phyloP scores from a whole-genome alignment of 805 yeast genomes.

The Metschnikowia cubensis region DNA sequence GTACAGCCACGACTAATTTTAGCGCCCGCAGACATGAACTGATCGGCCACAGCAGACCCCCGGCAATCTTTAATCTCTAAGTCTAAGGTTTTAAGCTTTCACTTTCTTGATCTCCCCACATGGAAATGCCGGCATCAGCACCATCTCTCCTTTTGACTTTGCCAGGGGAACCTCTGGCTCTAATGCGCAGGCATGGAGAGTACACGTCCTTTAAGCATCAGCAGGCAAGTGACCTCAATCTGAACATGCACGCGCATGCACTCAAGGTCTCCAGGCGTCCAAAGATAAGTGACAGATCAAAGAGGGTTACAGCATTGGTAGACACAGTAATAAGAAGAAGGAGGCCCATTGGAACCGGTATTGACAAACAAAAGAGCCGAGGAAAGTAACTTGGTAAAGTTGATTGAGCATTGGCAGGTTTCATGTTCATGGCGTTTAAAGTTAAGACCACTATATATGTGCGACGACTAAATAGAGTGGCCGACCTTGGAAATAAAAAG shows the following conservation, averaged over 20 bases:
- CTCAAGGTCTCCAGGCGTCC: not conserved
- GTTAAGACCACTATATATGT: not conserved
- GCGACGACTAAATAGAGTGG: not conserved
- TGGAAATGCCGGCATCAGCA: not conserved
- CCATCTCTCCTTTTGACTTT: not conserved
- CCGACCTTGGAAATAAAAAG: not conserved
- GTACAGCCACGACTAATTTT: not conserved
- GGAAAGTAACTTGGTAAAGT: not conserved
- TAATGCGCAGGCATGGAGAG: not conserved
- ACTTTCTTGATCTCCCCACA: not conserved
- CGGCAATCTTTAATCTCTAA: not conserved
- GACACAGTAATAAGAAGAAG: no score
- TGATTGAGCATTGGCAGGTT: not conserved
- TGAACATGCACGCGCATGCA: slow-evolving; percentile 2
- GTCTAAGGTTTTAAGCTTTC: not conserved
- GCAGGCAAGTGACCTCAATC: not conserved
- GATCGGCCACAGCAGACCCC: not conserved
- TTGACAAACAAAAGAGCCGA: not conserved
- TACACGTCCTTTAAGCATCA: not conserved
- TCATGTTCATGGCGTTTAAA: not conserved
- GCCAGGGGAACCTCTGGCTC: not conserved
- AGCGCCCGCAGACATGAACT: not conserved
- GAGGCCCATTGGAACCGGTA: not conserved
- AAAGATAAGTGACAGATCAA: not conserved
- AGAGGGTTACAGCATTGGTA: not conserved